Conservation (phyloP, 495 filamentous ascomycete species). For the Aspergillus panamensis region DNA sequence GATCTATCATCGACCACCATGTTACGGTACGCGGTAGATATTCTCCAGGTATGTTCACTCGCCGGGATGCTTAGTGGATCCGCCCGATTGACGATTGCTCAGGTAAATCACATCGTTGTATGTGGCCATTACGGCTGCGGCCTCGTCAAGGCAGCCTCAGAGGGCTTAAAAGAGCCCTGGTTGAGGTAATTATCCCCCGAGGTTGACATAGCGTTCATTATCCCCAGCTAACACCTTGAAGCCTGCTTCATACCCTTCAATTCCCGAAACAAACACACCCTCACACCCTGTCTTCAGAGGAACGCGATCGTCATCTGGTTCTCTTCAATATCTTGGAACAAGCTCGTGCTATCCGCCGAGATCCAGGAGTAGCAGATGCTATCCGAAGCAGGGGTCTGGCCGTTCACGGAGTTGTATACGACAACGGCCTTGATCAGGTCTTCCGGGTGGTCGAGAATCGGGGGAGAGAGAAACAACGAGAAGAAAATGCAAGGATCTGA, state of each 20-base stretch:
- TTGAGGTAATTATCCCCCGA: background rate
- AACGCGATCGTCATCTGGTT: background rate
- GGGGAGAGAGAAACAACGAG: no score
- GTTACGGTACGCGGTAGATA: background rate
- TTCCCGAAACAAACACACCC: background rate
- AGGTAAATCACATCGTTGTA: slow-evolving; percentile 4
- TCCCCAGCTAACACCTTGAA: background rate
- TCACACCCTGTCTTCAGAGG: background rate
- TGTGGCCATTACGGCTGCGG: slow-evolving; percentile 6
- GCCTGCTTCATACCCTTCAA: background rate
- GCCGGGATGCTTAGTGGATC: no score
- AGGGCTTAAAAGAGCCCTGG: background rate
- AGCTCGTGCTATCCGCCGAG: background rate
- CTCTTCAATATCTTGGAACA: background rate
- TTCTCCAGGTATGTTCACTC: background rate
- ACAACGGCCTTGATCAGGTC: background rate
- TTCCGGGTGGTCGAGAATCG: background rate
- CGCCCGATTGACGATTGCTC: no score
- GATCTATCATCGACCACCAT: background rate
- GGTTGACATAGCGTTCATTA: no score
- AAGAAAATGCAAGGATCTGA: no score
- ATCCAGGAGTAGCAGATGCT: background rate
- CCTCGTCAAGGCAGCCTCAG: background rate
- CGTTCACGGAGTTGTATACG: background rate
- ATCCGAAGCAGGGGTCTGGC: background rate